These are phyloP conservation scores for Crithidia sp. DNA, from an alignment of 208 protist genomes.

Conservation along the genomic window DNA sequence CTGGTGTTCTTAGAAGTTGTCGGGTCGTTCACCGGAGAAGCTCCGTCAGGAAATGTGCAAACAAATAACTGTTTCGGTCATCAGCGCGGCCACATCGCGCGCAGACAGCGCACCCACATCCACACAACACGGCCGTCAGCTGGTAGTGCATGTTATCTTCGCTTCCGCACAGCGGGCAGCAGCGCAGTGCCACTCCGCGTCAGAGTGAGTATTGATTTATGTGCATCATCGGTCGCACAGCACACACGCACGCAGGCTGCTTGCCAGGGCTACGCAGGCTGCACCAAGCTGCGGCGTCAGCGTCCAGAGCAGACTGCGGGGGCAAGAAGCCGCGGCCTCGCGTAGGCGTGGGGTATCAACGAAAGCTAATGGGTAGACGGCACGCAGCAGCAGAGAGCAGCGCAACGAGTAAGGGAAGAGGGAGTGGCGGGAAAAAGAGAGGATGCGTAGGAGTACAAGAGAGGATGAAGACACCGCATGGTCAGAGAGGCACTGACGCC, in stretches of 20 bases:
- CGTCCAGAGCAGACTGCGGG: too few relatives aligned
- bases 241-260: neutral
- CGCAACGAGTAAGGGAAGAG: too few relatives aligned
- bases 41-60: conserved; percentile 31
- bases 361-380: too few relatives aligned
- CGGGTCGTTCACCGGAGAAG: conserved; percentile 11
- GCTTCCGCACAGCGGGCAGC: conserved; percentile 38
- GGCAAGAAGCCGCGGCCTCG: too few relatives aligned
- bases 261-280: too few relatives aligned
- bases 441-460: too few relatives aligned
- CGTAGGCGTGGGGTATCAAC: too few relatives aligned
- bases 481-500: too few relatives aligned
- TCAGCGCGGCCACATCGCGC: conserved; percentile 10
- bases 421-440: too few relatives aligned
- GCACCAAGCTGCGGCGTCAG: too few relatives aligned
- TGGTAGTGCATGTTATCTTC: conserved; percentile 66
- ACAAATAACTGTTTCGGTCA: conserved; percentile 26
- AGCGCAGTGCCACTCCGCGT: conserved; percentile 24
- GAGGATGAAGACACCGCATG: too few relatives aligned
- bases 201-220: conserved; percentile 62
- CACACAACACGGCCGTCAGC: conserved; percentile 25
- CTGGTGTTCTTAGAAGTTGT: conserved; percentile 19
- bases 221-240: conserved; percentile 34
- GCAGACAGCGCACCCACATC: neutral
- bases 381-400: too few relatives aligned